Evolutionary conservation across 2,329 filamentous ascomycete genomes (phyloP), one percentile per base, ranked within the genome.

Genomic region (Colletotrichum chrysophilum): DNA sequence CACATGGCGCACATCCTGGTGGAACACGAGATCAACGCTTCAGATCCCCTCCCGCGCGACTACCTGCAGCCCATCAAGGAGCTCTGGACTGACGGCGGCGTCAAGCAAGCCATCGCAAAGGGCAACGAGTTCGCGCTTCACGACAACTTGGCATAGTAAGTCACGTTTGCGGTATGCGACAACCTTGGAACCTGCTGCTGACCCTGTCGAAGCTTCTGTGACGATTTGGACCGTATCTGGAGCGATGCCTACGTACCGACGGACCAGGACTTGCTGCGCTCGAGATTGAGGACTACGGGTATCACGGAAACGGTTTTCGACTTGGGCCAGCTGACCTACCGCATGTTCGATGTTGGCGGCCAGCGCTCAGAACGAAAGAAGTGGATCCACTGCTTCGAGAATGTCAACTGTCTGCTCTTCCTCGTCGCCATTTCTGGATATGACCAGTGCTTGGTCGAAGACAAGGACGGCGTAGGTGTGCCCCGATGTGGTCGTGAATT

Each of bases 331-430:
- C 91, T 98, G 80, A 98, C 96, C 78, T 98, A 98, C 86, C 94
- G 96, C 81, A 98, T 98, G 96, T 98, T 98, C 85, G 96, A 98
- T 81, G 96, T 98, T 62, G 96, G 96, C 83, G 96, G 96, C 74
- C 96, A 98, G 84, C 90, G 96, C 80, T 98, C 96, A 32, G 96
- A 98, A 86, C 94, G 96, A 77, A 98, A 98, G 90, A 98, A 98
- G 88, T 98, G 96, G 96, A 98, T 98, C 78, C 96, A 98, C 84
- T 97, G 96, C 83, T 98, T 98, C 83, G 96, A 98, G 84, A 97
- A 97, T 78, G 96, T 98, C 77, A 96, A 97, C 82, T 96, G 95
- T 79, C 89, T 98, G 70, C 89, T 98, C 55, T 98, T 98, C 86
- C 91, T 98, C 79, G 96, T 98, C 68, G 96, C 96, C 64, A 96